Base-by-base conservation (phyloP, 202 grass and related monocot genomes). In the Schoenoplectus triqueter region DNA sequence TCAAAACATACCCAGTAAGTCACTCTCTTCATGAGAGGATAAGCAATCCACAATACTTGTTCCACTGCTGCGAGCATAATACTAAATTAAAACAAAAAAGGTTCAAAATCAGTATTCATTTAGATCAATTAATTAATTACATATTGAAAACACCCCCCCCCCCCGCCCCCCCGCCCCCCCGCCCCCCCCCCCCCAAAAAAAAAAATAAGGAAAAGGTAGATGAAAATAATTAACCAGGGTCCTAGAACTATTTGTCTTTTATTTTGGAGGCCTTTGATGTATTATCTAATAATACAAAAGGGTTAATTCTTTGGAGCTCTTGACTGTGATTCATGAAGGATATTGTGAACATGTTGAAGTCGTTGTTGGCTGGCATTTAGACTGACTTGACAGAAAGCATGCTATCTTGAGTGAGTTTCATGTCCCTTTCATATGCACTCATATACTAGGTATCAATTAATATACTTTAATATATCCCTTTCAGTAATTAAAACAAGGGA, bases 1-100 rank as follows among this genome's bases (percentile, higher is more conserved):
- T 56, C 4, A 39, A 79, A 19, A 46, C 73, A 65, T 90, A 90
- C 88, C 88, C 88, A 90, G 86, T 85, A 87, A 57, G 88, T 90
- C 5, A 85, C 6, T 75, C 88, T 84, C 85, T 90, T 90, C 88
- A 90, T 87, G 75, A 90, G 81, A 81, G 88, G 88, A 85, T 90
- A 90, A 6, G 73, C 74, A 50, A 84, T 60, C 69, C 85, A 84
- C 69, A 89, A 6, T 64, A 82, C 44, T 20, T 85, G 66, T 71
- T 84, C 81, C 17, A 83, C 85, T 46, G 72, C 84, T 62, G 83
- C 84, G 4, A 89, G 83, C 18, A 55, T 20, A 82, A 63, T 69
- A 84, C 87, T 89, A 76, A 80, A 66, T 81, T 61, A 51, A 10
- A 73, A 73, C 2, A 54, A 76, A 76, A 69, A 9, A 19, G 50